These are phyloP conservation scores for Trichoderma pleuroti DNA, from an alignment of 2,329 filamentous ascomycete genomes.

Conservation along the genomic window DNA sequence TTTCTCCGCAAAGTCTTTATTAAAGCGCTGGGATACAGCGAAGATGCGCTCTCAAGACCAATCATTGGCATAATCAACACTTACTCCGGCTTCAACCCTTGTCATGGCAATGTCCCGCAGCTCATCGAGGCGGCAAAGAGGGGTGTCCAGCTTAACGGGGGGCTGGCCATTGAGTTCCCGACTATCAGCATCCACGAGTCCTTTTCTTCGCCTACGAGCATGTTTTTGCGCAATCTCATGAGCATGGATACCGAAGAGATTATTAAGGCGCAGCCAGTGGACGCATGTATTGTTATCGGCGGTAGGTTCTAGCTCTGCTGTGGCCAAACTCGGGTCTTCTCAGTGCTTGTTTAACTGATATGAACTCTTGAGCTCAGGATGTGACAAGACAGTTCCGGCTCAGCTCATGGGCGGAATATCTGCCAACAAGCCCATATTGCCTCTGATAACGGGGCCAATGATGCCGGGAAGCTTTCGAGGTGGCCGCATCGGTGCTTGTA, in stretches of 20 bases:
- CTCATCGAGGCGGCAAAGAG: conserved; percentile 68
- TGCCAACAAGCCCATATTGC: conserved; percentile 67
- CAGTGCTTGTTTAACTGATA: not conserved
- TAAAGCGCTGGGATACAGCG: conserved; percentile 70
- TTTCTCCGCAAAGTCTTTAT: conserved; percentile 75
- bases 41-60: conserved; percentile 65
- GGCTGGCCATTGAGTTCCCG: conserved; percentile 67
- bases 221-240: conserved; percentile 73
- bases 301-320: conserved; percentile 39
- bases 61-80: conserved; percentile 76
- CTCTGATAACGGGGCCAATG: conserved; percentile 70
- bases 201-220: conserved; percentile 68
- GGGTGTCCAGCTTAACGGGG: conserved; percentile 64
- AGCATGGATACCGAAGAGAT: conserved; percentile 79
- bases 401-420: conserved; percentile 74
- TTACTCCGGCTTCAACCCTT: conserved; percentile 69
- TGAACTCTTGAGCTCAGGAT: conserved; percentile 46
- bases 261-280: conserved; percentile 67
- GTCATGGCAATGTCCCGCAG: conserved; percentile 68
- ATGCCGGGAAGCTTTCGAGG: conserved; percentile 67
- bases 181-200: conserved; percentile 70
- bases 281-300: conserved; percentile 65
- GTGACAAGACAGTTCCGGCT: conserved; percentile 71
- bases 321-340: not conserved
- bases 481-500: conserved; percentile 66